Base-by-base conservation (phyloP, 352 stramenopile species). In the Hyphochytrium catenoides region DNA sequence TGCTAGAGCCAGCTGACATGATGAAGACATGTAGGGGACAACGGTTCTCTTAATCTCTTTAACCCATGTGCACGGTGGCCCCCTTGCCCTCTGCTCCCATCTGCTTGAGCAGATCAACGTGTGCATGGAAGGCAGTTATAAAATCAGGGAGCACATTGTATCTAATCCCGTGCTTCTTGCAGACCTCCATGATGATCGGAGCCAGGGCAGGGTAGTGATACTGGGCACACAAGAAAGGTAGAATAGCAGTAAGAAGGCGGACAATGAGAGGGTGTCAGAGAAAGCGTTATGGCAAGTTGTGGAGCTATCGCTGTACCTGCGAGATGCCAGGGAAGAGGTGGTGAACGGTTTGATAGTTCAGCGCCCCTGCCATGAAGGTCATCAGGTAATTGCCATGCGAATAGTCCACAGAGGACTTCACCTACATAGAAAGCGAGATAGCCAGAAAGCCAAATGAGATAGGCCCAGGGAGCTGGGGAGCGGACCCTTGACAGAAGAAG, bases 301-400 rank as follows among this genome's bases (percentile, higher is more conserved):
- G 27, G 19, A 12, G 6, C 21, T 11, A 3, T 37, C 12, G 12
- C 24, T 39, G 12, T 49, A 57, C 55, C 59, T 59, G 86, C 67
- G 75, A 91, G 79, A 62, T 83, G 36, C 63, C 88, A 38, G 64
- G 91, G 76, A 78, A 84, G 30, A 84, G 48, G 54, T 84, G 69
- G 53, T 83, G 68, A 43, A 89, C 88, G 46, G 94, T 78, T 52
- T 96, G 86, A 52, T 96, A 95, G 60, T 96, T 96, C 12, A 96
- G 62, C 41, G 72, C 89, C 41, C 83, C 86, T 23, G 81, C 66
- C n/a, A 91, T 52, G 57, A 95, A 95, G 30, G 90, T 73, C 36
- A 72, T 75, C 16, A 91, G 9, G 26, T 50, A 45, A 42, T 59
- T 83, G 31, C 61, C 55, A 42, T 87, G 62, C 29, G 51, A 59